These are phyloP conservation scores for Corchorus capsularis DNA, from an alignment of 345 rosid genomes.

Conservation along the genomic window DNA sequence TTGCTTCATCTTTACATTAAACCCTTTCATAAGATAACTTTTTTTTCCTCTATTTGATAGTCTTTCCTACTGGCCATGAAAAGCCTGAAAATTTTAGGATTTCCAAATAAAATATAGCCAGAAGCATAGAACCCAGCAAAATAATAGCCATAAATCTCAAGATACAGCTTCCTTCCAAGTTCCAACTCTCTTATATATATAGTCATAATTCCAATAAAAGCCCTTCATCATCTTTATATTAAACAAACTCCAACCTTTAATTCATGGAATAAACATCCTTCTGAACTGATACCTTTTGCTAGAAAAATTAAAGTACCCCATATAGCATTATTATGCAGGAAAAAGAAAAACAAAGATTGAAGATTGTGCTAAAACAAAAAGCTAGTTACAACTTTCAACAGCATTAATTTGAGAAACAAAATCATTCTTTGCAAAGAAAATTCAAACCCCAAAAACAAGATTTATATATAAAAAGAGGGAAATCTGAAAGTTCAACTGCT, in stretches of 20 bases:
- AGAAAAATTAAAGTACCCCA: background rate
- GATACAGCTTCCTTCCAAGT: background rate
- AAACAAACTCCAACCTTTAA: background rate
- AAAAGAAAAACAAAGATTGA: background rate
- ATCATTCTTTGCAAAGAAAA: background rate
- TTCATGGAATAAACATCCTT: background rate
- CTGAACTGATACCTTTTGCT: background rate
- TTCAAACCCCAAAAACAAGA: background rate
- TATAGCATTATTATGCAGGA: background rate
- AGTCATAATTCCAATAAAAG: too few relatives aligned
- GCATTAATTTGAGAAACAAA: background rate
- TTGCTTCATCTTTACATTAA: background rate
- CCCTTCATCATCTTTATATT: background rate
- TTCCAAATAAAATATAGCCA: background rate
- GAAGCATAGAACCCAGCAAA: slow-evolving; percentile 9
- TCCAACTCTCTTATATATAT: too few relatives aligned
- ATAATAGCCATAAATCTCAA: background rate
- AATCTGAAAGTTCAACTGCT: background rate
- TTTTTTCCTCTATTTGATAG: background rate
- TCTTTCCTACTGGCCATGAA: background rate
- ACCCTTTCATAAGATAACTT: background rate
- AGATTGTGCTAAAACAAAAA: background rate
- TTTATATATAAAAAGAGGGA: background rate
- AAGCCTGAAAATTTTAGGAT: background rate
- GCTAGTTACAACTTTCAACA: background rate